phyloP scores from a whole-genome alignment of 2,329 filamentous ascomycete species.

The Colletotrichum brevisporum region DNA sequence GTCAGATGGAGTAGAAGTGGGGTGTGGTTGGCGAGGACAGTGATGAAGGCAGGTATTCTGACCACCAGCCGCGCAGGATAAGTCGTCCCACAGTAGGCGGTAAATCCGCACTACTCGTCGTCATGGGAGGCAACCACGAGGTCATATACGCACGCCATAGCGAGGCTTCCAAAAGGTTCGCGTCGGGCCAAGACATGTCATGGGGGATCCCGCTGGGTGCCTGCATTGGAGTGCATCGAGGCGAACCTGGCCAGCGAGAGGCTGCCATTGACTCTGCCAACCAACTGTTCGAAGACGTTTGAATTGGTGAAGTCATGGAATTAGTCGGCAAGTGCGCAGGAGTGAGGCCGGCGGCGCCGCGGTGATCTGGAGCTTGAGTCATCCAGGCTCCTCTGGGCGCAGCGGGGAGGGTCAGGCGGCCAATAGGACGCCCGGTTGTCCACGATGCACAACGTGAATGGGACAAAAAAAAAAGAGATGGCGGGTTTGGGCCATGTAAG shows the following conservation, averaged over 20 bases:
- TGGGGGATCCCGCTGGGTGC: constrained; percentile 9
- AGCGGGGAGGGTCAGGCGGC: constrained; percentile 20
- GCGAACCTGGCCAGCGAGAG: not conserved
- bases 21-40: constrained; percentile 5
- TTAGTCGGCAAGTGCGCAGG: constrained; percentile 6
- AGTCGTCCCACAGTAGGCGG: not conserved
- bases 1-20: constrained; percentile 17
- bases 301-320: not conserved
- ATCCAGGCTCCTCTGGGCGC: constrained; percentile 22
- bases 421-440: constrained; percentile 23
- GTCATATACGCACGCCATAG: not conserved
- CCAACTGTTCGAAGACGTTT: not conserved
- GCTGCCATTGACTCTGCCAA: not conserved
- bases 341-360: constrained; percentile 24
- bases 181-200: not conserved
- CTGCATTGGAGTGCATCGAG: constrained; percentile 12
- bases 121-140: constrained; percentile 6
- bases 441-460: constrained; percentile 14
- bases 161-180: constrained; percentile 2
- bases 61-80: constrained; percentile 2
- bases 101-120: constrained; percentile 11
- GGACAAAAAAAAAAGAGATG: constrained; percentile 11
- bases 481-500: constrained; percentile 27
- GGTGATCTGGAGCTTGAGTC: constrained; percentile 20
- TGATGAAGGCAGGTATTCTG: not conserved